Evolutionary conservation across 257 asterid genomes (phyloP).

Genomic region (Jacaranda mimosifolia): DNA sequence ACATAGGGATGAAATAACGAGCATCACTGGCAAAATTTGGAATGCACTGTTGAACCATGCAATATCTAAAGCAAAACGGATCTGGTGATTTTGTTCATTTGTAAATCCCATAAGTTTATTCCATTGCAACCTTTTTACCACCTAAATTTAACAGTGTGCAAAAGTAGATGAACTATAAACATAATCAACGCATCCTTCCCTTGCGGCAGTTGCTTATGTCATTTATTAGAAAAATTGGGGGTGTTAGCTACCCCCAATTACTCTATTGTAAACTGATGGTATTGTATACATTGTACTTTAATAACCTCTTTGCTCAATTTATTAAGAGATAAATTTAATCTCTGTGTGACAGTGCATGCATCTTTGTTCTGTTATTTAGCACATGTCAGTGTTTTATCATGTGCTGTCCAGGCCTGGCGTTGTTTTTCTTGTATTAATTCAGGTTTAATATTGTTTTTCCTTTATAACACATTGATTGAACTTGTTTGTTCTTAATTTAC

Average conservation of each 20-base stretch:
- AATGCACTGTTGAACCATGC: neutral
- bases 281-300: too few relatives aligned
- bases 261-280: too few relatives aligned
- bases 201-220: too few relatives aligned
- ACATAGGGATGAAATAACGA: constrained; percentile 5
- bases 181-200: neutral
- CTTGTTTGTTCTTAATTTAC: constrained; percentile 41
- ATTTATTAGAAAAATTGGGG: too few relatives aligned
- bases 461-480: constrained; percentile 9
- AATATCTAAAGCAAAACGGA: constrained; percentile 11
- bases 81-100: constrained; percentile 18
- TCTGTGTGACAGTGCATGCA: constrained; percentile 2
- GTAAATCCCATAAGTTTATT: constrained; percentile 16
- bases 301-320: too few relatives aligned
- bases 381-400: neutral
- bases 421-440: too few relatives aligned
- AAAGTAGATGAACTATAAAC: constrained; percentile 9
- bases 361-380: neutral
- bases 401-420: neutral
- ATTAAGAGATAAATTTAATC: neutral
- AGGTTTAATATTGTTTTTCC: constrained; percentile 16
- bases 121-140: neutral
- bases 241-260: too few relatives aligned
- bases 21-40: neutral
- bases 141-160: neutral